phyloP scores from a whole-genome alignment of 1,139 yeast species.

The Kodamaea plutei region DNA sequence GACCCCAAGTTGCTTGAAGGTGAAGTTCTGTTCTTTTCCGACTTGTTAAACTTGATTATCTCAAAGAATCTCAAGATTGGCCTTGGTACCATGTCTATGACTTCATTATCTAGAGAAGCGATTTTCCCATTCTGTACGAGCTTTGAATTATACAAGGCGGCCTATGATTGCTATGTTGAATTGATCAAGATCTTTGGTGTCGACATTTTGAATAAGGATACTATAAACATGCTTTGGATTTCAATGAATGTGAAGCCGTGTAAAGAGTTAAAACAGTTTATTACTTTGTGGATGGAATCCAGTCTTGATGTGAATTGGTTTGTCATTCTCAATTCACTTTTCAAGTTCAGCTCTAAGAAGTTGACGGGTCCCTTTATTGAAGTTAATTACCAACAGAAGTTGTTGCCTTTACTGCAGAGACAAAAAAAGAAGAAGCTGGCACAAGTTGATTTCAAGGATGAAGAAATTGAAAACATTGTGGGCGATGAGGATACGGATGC shows the following conservation, averaged over 20 bases:
- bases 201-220: constrained; percentile 30
- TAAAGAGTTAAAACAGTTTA: constrained; percentile 29
- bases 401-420: constrained; percentile 42
- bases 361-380: constrained; percentile 39
- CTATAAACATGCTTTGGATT: constrained; percentile 38
- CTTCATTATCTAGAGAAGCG: constrained; percentile 31
- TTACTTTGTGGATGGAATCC: constrained; percentile 40
- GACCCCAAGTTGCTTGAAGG: constrained; percentile 35
- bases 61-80: constrained; percentile 39
- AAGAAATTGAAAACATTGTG: constrained; percentile 44
- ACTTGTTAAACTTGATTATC: constrained; percentile 29
- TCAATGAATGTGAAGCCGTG: constrained; percentile 43
- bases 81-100: constrained; percentile 29
- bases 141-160: constrained; percentile 30
- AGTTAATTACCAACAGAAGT: constrained; percentile 36
- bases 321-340: constrained; percentile 34
- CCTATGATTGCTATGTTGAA: constrained; percentile 40
- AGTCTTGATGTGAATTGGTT: constrained; percentile 40
- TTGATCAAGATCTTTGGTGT: constrained; percentile 38
- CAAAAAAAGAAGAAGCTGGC: constrained; percentile 36
- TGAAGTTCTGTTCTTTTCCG: constrained; percentile 28
- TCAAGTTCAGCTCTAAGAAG: constrained; percentile 35
- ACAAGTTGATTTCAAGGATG: constrained; percentile 38
- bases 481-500: constrained; percentile 24
- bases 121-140: constrained; percentile 42